These are phyloP conservation scores for Arachnomyces sp. DNA, from an alignment of 2,329 filamentous ascomycete genomes.

Conservation along the genomic window DNA sequence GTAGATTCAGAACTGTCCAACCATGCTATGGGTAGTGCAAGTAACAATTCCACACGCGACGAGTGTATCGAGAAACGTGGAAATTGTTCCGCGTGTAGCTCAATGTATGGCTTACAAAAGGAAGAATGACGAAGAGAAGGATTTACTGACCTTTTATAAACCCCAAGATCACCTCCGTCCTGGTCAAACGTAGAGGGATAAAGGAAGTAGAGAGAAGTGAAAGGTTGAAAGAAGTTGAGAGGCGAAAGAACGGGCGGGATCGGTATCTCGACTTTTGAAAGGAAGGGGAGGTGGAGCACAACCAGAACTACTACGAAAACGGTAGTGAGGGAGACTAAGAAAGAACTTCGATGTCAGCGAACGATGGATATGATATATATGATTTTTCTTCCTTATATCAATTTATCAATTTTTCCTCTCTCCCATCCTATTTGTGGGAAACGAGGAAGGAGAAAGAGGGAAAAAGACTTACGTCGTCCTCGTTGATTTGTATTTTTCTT, in stretches of 20 bases:
- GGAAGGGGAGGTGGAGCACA: slow-evolving; percentile 2
- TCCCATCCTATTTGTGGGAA: too few species aligned
- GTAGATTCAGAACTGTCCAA: too few species aligned
- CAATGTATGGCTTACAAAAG: not conserved
- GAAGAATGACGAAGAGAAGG: not conserved
- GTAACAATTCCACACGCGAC: too few species aligned
- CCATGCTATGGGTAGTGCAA: too few species aligned
- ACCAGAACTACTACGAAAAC: not conserved
- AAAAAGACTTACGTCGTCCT: too few species aligned
- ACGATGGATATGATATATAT: not conserved
- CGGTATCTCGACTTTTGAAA: slow-evolving; percentile 5
- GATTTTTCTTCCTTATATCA: not conserved
- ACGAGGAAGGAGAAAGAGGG: too few species aligned
- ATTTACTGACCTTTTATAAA: too few species aligned
- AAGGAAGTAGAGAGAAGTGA: slow-evolving; percentile 7
- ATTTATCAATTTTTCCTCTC: not conserved
- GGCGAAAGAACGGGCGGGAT: slow-evolving; percentile 12
- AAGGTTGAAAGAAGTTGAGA: slow-evolving; percentile 9
- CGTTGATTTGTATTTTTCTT: too few species aligned
- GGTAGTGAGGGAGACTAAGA: slow-evolving; percentile 1
- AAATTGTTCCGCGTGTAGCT: too few species aligned
- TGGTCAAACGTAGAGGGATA: not conserved
- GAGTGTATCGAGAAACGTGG: too few species aligned
- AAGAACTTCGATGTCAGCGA: too few species aligned
- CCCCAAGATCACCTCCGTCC: too few species aligned